Evolutionary conservation across 306 rosid genomes (phyloP), one percentile per base, ranked within the genome.

Genomic region (Dicorynia guianensis): DNA sequence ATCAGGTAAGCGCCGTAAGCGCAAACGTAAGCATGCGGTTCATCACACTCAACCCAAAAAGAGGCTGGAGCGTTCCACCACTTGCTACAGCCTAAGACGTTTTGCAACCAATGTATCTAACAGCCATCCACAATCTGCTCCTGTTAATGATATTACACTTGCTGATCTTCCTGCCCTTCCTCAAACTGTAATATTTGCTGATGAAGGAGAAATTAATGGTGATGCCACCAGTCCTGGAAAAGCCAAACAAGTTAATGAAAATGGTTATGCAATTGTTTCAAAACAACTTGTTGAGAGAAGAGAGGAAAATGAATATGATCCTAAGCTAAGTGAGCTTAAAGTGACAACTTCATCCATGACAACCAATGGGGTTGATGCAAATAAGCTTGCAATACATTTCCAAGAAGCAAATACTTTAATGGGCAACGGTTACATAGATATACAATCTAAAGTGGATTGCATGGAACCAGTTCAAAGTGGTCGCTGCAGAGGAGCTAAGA

Each of bases 251-350:
- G 40, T 58, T 44, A 71, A 46, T 40, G 85, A 79, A 49, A 85
- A 79, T 79, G 83, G 76, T 39, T 56, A 49, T 56, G 76, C 35
- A 54, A 78, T 75, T 65, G 65, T 33, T 62, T 73, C 77, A 50
- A 80, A 73, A 48, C 85, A 66, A 63, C 64, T 25, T 67, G 56
- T 64, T 64, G 79, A 60, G 38, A 74, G 61, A 79, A 77, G 74
- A 38, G 69, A 78, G 62, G 85, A 74, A 77, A 85, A 76, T 34
- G 93, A 83, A 61, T 81, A 87, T 33, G 97, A 90, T 71, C 98
- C 93, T 18, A 93, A 88, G 79, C 91, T 90, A 36, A 89, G 93
- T 71, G 93, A 91, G 87, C 98, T 91, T 69, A 88, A 77, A 82
- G 75, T 82, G 38, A 80, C 84, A 5, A 25, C 30, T 25, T 42